Evolutionary conservation across 257 asterid genomes (phyloP).

Genomic region (Nicotiana noctiflora): DNA sequence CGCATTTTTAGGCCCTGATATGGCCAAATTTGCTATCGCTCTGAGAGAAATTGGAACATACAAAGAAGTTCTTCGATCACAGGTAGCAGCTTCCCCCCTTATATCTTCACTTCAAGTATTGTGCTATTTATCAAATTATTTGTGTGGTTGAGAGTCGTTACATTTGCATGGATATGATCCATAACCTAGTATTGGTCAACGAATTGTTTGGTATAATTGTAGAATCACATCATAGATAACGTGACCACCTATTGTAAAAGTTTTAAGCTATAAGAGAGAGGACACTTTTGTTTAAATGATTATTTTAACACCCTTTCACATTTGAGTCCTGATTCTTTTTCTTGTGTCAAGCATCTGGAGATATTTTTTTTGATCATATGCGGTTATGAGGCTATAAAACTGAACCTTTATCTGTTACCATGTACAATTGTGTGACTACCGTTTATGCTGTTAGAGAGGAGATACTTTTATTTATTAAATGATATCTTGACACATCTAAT

Average conservation of each 20-base stretch:
- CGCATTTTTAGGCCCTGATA: slow-evolving; percentile 69
- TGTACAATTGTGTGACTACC: neutral
- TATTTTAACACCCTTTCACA: neutral
- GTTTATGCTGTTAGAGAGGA: neutral
- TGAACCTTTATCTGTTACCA: neutral
- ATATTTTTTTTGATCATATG: too few relatives aligned
- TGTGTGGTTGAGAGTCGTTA: neutral
- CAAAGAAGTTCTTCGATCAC: slow-evolving; percentile 87
- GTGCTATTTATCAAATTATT: neutral
- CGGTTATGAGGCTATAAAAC: too few relatives aligned
- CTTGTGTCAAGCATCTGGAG: too few relatives aligned
- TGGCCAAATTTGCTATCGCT: slow-evolving; percentile 81
- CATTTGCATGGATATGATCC: slow-evolving; percentile 1
- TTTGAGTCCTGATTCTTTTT: neutral
- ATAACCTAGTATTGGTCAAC: neutral
- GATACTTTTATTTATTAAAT: neutral
- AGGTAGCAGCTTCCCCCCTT: slow-evolving; percentile 39
- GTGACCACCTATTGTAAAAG: neutral
- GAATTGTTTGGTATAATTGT: neutral
- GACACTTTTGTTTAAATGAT: neutral
- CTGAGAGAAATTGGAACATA: slow-evolving; percentile 87
- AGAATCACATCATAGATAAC: neutral
- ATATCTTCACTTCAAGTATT: neutral
- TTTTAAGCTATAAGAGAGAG: neutral
- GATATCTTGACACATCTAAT: neutral